Conservation (phyloP, 2,329 filamentous ascomycete genomes). For the Aspergillus pseudotamarii region DNA sequence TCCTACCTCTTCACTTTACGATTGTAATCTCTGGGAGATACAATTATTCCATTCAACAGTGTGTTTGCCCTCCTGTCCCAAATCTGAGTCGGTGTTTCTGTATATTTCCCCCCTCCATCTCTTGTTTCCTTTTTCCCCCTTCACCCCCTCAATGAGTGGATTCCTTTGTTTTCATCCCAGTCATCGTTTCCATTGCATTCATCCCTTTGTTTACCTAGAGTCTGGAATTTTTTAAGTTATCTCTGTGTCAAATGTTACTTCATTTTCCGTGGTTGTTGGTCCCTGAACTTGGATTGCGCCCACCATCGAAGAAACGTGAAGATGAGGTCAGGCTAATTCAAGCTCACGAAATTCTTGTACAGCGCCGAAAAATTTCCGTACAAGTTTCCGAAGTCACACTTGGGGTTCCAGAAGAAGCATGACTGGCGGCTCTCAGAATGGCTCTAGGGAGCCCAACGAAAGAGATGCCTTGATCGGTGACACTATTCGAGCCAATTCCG, state of each 20-base stretch:
- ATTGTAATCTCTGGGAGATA: neutral
- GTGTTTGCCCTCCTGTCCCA: neutral
- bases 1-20: neutral
- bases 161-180: neutral
- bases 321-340: slow-evolving; percentile 12
- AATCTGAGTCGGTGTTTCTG: neutral
- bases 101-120: neutral
- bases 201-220: neutral
- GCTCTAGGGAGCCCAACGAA: slow-evolving; percentile 36
- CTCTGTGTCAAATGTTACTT: neutral
- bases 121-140: slow-evolving; percentile 5
- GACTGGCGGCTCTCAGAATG: slow-evolving; percentile 34
- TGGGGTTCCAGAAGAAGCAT: slow-evolving; percentile 34
- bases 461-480: slow-evolving; percentile 36
- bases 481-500: slow-evolving; percentile 22
- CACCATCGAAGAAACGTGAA: neutral
- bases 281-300: neutral
- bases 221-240: neutral
- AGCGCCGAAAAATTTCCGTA: slow-evolving; percentile 33
- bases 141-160: neutral
- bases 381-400: slow-evolving; percentile 33
- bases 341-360: slow-evolving; percentile 1
- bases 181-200: neutral
- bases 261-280: neutral
- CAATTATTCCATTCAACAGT: neutral